Percentiles rank a stretch among this genome's conserved stretches.
These are phyloP conservation scores for Spathaspora girioi DNA, from an alignment of 805 yeast species.

Conservation along the genomic window DNA sequence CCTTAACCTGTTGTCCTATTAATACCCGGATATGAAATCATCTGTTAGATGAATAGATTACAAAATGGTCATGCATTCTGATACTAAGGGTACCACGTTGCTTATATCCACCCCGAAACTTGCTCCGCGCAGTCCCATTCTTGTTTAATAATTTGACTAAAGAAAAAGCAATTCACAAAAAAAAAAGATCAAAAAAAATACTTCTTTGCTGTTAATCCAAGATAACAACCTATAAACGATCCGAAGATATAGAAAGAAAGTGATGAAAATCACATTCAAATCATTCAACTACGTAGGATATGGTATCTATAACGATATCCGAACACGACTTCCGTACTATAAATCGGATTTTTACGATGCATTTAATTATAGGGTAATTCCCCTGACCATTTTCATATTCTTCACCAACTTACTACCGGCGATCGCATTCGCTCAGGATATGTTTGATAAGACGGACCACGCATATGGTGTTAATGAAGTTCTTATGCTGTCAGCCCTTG, in stretches of 20 bases:
- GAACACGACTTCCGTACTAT: constrained; percentile 61
- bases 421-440: constrained; percentile 92
- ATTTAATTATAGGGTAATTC: constrained; percentile 79
- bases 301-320: constrained; percentile 55
- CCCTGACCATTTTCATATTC: constrained; percentile 76
- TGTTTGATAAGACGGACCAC: constrained; percentile 87
- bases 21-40: no score
- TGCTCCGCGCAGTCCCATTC: neutral
- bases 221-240: neutral
- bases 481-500: constrained; percentile 77
- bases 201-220: neutral
- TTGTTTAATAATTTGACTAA: neutral
- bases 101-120: neutral
- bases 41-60: no score
- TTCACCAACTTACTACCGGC: constrained; percentile 93
- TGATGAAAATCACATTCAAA: constrained; percentile 9
- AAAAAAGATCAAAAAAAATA: neutral
- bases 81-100: neutral
- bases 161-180: neutral
- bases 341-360: constrained; percentile 80
- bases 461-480: constrained; percentile 93
- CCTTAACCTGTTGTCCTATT: no score
- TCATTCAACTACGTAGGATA: constrained; percentile 27
- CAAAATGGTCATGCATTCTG: no score
- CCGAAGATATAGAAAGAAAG: neutral